Evolutionary conservation across 192 early-diverging fungal genomes (phyloP), one percentile per base, ranked within the genome.

Genomic region (Spinellus fusiger): DNA sequence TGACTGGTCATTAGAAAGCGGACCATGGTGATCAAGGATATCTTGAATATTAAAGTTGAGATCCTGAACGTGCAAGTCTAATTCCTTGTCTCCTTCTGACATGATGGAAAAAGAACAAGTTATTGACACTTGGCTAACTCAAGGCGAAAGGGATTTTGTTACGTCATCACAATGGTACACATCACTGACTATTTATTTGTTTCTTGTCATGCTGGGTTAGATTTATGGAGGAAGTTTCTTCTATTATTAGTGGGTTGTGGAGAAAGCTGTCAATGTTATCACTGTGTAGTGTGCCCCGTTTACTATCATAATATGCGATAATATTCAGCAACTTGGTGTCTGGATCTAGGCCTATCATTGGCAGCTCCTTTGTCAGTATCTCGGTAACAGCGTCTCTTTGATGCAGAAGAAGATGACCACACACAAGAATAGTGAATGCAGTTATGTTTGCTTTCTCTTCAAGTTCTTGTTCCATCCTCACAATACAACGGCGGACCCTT

Each of bases 31-130:
- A 28, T 27, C 49, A 5, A 63, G 26, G 13, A 63, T 63, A 54
- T 63, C 61, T 32, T 54, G 49, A n/a, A 63, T 63, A 46, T 50
- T 54, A 15, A 63, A 63, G 27, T 54, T 63, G 23, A 63, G 37
- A 18, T 44, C 40, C 18, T 12, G 40, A 12, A 44, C 40, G 18
- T 44, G 40, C 10, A 44, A 18, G 18, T 44, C 40, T 44, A 18
- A 44, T n/a, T n/a, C 18, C 40, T 44, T 18, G 15, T 44, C 40
- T 44, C 18, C 40, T 12, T 44, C 40, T 44, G 40, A 44, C 40
- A 44, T 44, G 13, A 10, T 44, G 10, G 18, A 2, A 44, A 44
- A 44, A 2, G 18, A 44, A 44, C 35, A 37, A 37, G 13, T 37
- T 37, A 37, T 9, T 5, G 13, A 37, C 5, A 37, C 5, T 5